Evolutionary conservation across 176 grass and related monocot genomes (phyloP).

Genomic region (Juncus inflexus): DNA sequence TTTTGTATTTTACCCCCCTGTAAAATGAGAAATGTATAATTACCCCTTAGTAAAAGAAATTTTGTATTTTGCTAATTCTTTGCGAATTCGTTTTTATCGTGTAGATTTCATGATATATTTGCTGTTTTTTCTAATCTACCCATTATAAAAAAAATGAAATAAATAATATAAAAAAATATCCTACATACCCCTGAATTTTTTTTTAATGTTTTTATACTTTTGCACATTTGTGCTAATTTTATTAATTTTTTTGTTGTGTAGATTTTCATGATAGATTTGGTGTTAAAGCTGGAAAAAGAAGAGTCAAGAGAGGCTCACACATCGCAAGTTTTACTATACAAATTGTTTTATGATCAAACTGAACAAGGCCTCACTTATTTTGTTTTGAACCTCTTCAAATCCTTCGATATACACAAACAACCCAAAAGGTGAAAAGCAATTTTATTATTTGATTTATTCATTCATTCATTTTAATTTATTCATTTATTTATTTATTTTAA

Average conservation of each 20-base stretch:
- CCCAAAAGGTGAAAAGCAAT: constrained; percentile 98
- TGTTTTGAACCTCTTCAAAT: constrained; percentile 81
- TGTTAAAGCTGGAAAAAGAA: constrained; percentile 73
- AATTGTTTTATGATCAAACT: constrained; percentile 97
- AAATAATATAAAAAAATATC: too few species aligned
- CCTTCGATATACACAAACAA: constrained; percentile 88
- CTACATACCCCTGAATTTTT: background rate
- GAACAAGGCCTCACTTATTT: constrained; percentile 85
- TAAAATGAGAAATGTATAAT: too few species aligned
- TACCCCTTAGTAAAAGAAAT: too few species aligned
- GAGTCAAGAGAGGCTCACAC: constrained; percentile 81
- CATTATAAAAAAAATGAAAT: too few species aligned
- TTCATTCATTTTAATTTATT: constrained; percentile 27
- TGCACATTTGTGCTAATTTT: background rate
- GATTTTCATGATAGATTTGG: constrained; percentile 93
- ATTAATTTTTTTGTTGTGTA: constrained; percentile 30
- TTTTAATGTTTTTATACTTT: background rate
- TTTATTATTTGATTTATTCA: too few species aligned
- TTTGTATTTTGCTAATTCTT: too few species aligned
- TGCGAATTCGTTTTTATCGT: too few species aligned
- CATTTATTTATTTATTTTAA: too few species aligned
- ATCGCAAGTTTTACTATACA: constrained; percentile 79
- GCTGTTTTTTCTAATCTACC: too few species aligned
- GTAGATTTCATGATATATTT: too few species aligned
- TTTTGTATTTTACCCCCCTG: too few species aligned